Base-by-base conservation (phyloP, 2,329 filamentous ascomycete species). In the Lizonia empirigonia region DNA sequence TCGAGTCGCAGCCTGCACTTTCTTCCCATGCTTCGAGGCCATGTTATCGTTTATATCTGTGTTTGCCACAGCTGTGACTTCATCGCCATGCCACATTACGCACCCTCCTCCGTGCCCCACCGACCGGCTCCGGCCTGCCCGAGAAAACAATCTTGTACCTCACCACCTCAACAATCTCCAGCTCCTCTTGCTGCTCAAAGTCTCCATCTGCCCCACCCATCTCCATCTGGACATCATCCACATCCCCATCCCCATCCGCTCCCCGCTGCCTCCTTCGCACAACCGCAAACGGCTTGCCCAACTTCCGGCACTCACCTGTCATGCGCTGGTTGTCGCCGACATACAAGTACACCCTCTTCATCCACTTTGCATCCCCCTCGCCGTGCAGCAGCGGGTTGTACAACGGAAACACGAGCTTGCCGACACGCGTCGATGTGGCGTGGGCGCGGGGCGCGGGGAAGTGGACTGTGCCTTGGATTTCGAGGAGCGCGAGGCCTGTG, bases 401-500 rank as follows among this genome's bases (percentile, higher is more conserved):
- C 62, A 90, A 82, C 1, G 91, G 91, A 64, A 96, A 96, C 24
- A 88, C 82, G 23, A 96, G 80, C 48, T 84, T 85, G 24, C 91
- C 91, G 58, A 96, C 80, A 20, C 79, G 74, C 1, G 84, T 83
- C 7, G 66, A 54, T 16, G 60, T 23, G 2, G 70, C 67, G 27
- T 74, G 55, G 5, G 67, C 39, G 59, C 42, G 2, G 16, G 46
- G 46, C 9, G 46, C 5, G 7, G 90, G 86, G 1, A 91, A 79
- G 72, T 95, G 93, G 75, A 99, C 87, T 12, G 85, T 90, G 55
- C 92, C 94, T 78, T 99, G 94, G 12, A 99, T 84, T 76, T 97
- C 94, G 50, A 99, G 80, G 36, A 99, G 80, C 15, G 93, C 93
- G 32, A 97, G 83, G 41, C 94, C 94, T 0, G 89, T 86, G 0